Evolutionary conservation across 2,329 filamentous ascomycete species (phyloP).

Genomic region (Lachnellula cervina): DNA sequence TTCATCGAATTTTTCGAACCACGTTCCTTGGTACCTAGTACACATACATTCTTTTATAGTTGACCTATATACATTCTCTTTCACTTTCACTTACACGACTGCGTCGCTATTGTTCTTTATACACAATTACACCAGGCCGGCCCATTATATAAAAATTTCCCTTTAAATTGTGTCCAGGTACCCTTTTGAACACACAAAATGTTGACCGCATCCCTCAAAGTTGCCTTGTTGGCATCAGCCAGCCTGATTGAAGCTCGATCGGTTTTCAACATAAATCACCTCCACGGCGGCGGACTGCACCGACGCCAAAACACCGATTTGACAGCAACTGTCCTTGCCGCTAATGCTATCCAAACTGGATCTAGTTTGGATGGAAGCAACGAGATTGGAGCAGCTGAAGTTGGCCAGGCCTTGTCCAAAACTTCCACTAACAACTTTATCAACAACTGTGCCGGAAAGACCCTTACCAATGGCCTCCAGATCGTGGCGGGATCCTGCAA

Average conservation of each 20-base stretch:
- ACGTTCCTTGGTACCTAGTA: slow-evolving; percentile 22
- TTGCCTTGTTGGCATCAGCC: slow-evolving; percentile 22
- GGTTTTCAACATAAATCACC: slow-evolving; percentile 13
- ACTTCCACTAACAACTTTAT: slow-evolving; percentile 33
- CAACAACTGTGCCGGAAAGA: slow-evolving; percentile 33
- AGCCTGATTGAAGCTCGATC: slow-evolving; percentile 19
- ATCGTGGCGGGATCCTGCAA: slow-evolving; percentile 57
- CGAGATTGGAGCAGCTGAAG: slow-evolving; percentile 21
- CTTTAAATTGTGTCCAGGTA: slow-evolving; percentile 4
- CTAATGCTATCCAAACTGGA: slow-evolving; percentile 27
- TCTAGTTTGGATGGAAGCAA: slow-evolving; percentile 25
- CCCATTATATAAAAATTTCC: slow-evolving; percentile 11
- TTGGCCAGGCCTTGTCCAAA: slow-evolving; percentile 23
- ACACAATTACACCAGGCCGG: slow-evolving; percentile 18
- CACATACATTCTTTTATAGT: slow-evolving; percentile 21
- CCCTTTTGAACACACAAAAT: slow-evolving; percentile 15
- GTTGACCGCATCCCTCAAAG: slow-evolving; percentile 21
- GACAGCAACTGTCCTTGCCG: slow-evolving; percentile 18
- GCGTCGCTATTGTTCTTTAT: slow-evolving; percentile 21
- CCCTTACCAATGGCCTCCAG: slow-evolving; percentile 57
- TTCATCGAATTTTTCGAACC: slow-evolving; percentile 25
- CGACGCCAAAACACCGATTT: slow-evolving; percentile 4
- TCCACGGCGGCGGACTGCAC: slow-evolving; percentile 2
- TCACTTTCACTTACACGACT: slow-evolving; percentile 15
- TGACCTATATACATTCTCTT: not conserved